A percentile compares a stretch with the other conserved stretches of the same genome.
Evolutionary conservation across 2,329 filamentous ascomycete genomes (phyloP).

Genomic region (Pseudocercospora fijiensis): DNA sequence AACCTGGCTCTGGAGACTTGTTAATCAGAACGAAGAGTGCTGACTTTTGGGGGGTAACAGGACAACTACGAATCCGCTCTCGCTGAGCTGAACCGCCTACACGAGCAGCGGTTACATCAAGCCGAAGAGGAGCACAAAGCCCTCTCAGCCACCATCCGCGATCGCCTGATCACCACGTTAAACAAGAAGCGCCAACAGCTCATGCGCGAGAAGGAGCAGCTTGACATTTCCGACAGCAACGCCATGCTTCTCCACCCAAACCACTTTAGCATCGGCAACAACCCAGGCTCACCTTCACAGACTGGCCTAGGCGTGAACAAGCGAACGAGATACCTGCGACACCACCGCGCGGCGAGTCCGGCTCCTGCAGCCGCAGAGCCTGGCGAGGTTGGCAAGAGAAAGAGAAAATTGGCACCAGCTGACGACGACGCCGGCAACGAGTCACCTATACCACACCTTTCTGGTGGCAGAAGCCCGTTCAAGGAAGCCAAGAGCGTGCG

Average conservation of each 20-base stretch:
- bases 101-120: constrained; percentile 60
- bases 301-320: constrained; percentile 51
- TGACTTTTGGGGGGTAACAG: constrained; percentile 38
- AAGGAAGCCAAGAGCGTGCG: constrained; percentile 55
- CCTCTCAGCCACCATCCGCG: constrained; percentile 59
- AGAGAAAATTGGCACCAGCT: constrained; percentile 55
- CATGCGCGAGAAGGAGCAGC: constrained; percentile 64
- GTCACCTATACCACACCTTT: constrained; percentile 54
- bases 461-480: constrained; percentile 51
- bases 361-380: constrained; percentile 28
- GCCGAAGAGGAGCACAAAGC: constrained; percentile 63
- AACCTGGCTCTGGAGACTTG: not conserved
- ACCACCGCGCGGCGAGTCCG: constrained; percentile 46
- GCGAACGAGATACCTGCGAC: constrained; percentile 62
- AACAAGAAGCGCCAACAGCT: constrained; percentile 58
- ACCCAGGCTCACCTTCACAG: constrained; percentile 62
- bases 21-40: not conserved
- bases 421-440: constrained; percentile 60
- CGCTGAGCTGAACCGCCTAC: constrained; percentile 56
- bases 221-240: constrained; percentile 66
- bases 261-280: constrained; percentile 62
- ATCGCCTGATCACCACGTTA: constrained; percentile 59
- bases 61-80: constrained; percentile 58
- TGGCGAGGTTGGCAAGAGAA: constrained; percentile 54
- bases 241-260: constrained; percentile 64